Evolutionary conservation across 805 yeast genomes (phyloP).

Genomic region (Ogataea henricii): DNA sequence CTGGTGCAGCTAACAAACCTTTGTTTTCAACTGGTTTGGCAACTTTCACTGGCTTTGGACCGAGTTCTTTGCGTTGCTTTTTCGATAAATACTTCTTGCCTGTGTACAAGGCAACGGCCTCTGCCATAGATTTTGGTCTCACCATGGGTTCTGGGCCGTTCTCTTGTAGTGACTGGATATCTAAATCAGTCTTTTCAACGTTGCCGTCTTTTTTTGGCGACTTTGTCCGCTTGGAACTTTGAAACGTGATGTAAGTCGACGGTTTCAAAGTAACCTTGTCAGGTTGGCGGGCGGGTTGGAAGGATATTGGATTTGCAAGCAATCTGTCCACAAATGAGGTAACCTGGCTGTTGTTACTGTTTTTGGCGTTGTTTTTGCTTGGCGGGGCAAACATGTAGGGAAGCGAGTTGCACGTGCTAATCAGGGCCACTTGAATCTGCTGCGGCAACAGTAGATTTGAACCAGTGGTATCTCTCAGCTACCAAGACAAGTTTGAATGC

Average conservation of each 20-base stretch:
- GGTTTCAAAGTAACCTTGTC: constrained; percentile 50
- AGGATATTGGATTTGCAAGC: constrained; percentile 60
- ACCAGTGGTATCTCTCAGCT: neutral
- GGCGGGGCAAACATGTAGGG: constrained; percentile 7
- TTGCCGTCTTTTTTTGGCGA: constrained; percentile 2
- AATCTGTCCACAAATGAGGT: constrained; percentile 66
- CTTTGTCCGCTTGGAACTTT: constrained; percentile 20
- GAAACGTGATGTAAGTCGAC: constrained; percentile 46
- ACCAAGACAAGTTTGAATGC: constrained; percentile 1
- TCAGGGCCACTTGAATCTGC: neutral
- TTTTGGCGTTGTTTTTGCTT: constrained; percentile 6
- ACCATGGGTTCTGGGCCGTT: constrained; percentile 19
- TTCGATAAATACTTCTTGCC: constrained; percentile 55
- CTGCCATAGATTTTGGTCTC: constrained; percentile 52
- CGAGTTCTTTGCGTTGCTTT: constrained; percentile 39
- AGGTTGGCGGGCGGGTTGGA: constrained; percentile 60
- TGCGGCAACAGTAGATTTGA: neutral
- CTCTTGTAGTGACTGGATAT: neutral
- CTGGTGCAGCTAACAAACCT: neutral
- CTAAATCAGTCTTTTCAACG: neutral
- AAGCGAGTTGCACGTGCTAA: neutral
- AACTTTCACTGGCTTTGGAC: constrained; percentile 26
- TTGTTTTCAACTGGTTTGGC: neutral
- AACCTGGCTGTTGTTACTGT: constrained; percentile 13
- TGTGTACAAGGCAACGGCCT: constrained; percentile 59